phyloP scores from a whole-genome alignment of 2,329 filamentous ascomycete species.

The Fusarium pininemorale region DNA sequence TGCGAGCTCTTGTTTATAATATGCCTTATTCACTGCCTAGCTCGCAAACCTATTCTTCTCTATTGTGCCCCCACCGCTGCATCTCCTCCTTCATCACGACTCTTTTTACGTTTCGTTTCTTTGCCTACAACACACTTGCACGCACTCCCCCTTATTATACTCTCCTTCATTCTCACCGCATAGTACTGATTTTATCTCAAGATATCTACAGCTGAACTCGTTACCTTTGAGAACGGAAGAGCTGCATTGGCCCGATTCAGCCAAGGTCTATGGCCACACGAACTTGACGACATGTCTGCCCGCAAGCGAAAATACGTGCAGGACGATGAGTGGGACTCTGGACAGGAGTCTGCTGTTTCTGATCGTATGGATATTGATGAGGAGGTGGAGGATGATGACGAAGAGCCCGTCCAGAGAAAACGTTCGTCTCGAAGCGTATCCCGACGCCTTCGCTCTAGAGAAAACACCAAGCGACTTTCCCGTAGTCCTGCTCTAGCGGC shows the following conservation, averaged over 20 bases:
- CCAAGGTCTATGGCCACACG: conserved; percentile 13
- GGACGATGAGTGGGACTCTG: conserved; percentile 45
- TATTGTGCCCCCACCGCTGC: conserved; percentile 18
- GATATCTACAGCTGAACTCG: conserved; percentile 45
- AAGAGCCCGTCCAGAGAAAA: conserved; percentile 6
- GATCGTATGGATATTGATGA: conserved; percentile 44
- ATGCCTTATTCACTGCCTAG: conserved; percentile 35
- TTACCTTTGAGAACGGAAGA: conserved; percentile 47
- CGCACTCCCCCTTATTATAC: background rate
- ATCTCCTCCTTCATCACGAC: background rate
- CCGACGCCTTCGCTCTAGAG: conserved; percentile 41
- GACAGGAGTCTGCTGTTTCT: conserved; percentile 32
- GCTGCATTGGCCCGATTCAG: conserved; percentile 41
- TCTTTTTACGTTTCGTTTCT: background rate
- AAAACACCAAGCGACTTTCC: conserved; percentile 34
- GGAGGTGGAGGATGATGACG: conserved; percentile 37
- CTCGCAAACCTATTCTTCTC: conserved; percentile 17
- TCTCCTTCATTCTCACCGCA: background rate
- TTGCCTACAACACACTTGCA: background rate
- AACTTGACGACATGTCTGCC: conserved; percentile 28
- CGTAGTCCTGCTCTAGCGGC: conserved; percentile 17
- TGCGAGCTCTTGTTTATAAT: conserved; percentile 3
- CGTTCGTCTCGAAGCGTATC: conserved; percentile 11
- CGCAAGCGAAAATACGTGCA: conserved; percentile 47
- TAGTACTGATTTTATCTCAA: conserved; percentile 37